Base-by-base conservation (phyloP, 208 protist genomes). In the Lotmaria passim region DNA sequence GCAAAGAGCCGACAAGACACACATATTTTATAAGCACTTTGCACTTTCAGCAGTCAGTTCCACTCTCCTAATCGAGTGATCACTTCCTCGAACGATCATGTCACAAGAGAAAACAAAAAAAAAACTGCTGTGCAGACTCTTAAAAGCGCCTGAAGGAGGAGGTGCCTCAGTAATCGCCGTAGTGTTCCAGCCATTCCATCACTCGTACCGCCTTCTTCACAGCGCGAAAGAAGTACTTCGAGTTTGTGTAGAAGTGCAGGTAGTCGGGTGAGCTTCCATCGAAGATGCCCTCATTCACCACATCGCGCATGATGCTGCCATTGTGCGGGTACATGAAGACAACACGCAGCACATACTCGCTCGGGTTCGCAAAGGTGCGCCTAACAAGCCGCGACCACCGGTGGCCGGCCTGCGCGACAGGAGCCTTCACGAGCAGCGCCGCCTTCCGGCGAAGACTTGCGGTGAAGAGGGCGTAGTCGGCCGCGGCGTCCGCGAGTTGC, bases 251-350 rank as follows among this genome's bases (percentile, higher is more conserved):
- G 61, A 91, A 89, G 64, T 93, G 75, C 21, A 76, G 44, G 68
- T 91, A 69, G 7, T 58, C 36, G 1, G 60, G 28, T 7, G 41
- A 62, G 50, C 74, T 72, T 19, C 72, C 65, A 11, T 70, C 43
- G 15, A 58, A 31, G 31, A 62, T 67, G 11, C 63, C 48, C 8
- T 82, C 64, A 62, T 94, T 90, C 53, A 90, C 70, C 30, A 91
- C 64, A 65, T 79, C 72, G 7, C 69, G 77, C 83, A 90, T 90
- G 21, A 90, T 72, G 36, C 67, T 87, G 59, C 81, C 85, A 46
- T 94, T 91, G 73, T 93, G 85, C 8, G 89, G 89, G 61, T 88
- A 94, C 41, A 89, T 69, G 56, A 94, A 94, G 62, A 91, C 51
- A 12, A 84, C 62, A 17, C 86, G 77, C 57, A 83, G 71, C 44